Base-by-base conservation (phyloP, 2,329 filamentous ascomycete genomes). In the Emergomyces pasteurianus region DNA sequence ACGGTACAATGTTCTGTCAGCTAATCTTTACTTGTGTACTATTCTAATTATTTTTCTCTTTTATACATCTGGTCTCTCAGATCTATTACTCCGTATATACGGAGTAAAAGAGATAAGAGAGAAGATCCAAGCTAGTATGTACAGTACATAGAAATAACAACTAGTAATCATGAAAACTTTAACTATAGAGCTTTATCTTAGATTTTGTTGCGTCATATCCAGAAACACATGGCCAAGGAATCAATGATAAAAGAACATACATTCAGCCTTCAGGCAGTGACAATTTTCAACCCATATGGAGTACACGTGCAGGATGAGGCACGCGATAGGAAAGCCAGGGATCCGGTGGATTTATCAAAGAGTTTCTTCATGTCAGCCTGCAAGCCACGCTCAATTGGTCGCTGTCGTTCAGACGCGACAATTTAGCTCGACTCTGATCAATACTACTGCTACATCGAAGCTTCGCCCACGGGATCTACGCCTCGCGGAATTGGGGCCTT, bases 401-500 rank as follows among this genome's bases (percentile, higher is more conserved):
- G 49, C 18, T 8, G 16, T 31, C 14, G 1, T 21, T 40, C 28
- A 5, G 21, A 21, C n/a, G 12, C 21, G 23, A 31, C 38, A 18
- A 40, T 57, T 57, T 21, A 42, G 54, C 23, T 57, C 26, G 23
- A 42, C 38, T 10, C 6, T 21, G 12, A 3, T 28, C 21, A 1
- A 36, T n/a, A n/a, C n/a, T n/a, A n/a, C n/a, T n/a, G n/a, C n/a
- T 43, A 38, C 38, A 8, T 43, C 54, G 9, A 34, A 38, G 18
- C 50, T 12, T 7, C 38, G 28, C 31, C n/a, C 38, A 18, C 21
- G 21, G 16, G 58, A 53, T 42, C 58, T 34, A 42, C 36, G 79
- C 58, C 70, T 83, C 42, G 75, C 77, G 60, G 74, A 80, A 57
- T 68, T 83, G 49, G 83, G 81, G 28, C 77, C 76, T 46, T 70